Evolutionary conservation across 208 protist species (phyloP), one percentile per base, ranked within the genome.

Genomic region (Crithidia thermophila): DNA sequence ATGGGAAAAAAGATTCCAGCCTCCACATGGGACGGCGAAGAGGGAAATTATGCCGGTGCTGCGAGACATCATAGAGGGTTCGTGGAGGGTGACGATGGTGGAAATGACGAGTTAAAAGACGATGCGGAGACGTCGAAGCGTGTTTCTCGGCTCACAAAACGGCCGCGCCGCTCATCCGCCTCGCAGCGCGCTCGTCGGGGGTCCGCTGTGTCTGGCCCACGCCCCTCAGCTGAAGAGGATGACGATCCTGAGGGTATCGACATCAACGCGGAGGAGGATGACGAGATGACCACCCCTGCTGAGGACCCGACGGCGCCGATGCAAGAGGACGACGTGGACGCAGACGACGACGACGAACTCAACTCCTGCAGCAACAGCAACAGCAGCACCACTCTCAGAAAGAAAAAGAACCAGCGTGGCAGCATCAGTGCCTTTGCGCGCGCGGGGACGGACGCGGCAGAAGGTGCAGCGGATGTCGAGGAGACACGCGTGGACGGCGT

Each of bases 321-420:
- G 30, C 46, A 71, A 10, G 51, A 49, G 21, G 61, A 69, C n/a
- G 63, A 71, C 21, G 71, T 63, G 27, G 31, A 74, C 30, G 50
- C 42, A 13, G 46, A 3, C 13, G 52, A 43, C 16, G 16, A 43
- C 18, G 39, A 72, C 14, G 43, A 56, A 18, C 36, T 11, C 18
- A 9, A 28, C 14, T 34, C n/a, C n/a, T n/a, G n/a, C n/a, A n/a
- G n/a, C n/a, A n/a, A n/a, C n/a, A n/a, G n/a, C n/a, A n/a, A n/a
- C n/a, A n/a, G n/a, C n/a, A n/a, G n/a, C n/a, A n/a, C n/a, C n/a
- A n/a, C n/a, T n/a, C n/a, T n/a, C n/a, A n/a, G n/a, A n/a, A n/a
- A n/a, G n/a, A n/a, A n/a, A n/a, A n/a, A n/a, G n/a, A n/a, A n/a
- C n/a, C n/a, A n/a, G n/a, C n/a, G n/a, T n/a, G n/a, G n/a, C n/a